Percentiles rank a stretch among this genome's conserved stretches.
Conservation (phyloP, 2,329 filamentous ascomycete genomes). For the Ophiostoma australiae region DNA sequence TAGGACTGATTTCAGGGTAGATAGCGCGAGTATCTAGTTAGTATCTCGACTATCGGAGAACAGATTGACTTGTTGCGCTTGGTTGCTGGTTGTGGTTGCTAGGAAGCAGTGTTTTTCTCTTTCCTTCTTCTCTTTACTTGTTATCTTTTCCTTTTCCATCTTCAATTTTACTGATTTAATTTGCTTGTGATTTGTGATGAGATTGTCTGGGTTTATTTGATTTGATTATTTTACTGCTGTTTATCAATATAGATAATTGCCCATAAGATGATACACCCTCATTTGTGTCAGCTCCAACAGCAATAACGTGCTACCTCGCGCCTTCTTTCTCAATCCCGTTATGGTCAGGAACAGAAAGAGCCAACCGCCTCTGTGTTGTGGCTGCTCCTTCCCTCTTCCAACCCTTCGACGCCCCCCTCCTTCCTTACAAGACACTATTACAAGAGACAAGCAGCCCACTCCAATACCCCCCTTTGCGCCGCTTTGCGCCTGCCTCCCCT, state of each 20-base stretch:
- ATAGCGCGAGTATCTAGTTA: neutral
- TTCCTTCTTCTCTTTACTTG: neutral
- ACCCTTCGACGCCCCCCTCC: neutral
- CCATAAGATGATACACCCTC: neutral
- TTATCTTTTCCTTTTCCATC: neutral
- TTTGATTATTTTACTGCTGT: neutral
- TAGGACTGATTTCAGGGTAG: conserved; percentile 1
- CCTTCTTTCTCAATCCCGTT: conserved; percentile 1
- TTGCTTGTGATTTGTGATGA: conserved; percentile 4
- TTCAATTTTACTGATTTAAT: neutral
- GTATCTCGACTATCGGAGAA: neutral
- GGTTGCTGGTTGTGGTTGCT: neutral
- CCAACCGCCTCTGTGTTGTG: neutral
- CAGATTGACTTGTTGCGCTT: neutral
- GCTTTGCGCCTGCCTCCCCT: conserved; percentile 8
- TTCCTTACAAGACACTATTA: neutral
- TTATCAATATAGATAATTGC: neutral
- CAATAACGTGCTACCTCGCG: conserved; percentile 7
- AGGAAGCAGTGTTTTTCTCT: conserved; percentile 1
- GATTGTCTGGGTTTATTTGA: neutral
- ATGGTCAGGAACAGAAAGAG: conserved; percentile 4
- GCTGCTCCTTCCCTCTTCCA: neutral
- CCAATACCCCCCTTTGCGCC: neutral
- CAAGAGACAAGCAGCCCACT: neutral
- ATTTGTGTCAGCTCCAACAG: neutral